Conservation (phyloP, 75 land plant species). For the Sequoiadendron giganteum region DNA sequence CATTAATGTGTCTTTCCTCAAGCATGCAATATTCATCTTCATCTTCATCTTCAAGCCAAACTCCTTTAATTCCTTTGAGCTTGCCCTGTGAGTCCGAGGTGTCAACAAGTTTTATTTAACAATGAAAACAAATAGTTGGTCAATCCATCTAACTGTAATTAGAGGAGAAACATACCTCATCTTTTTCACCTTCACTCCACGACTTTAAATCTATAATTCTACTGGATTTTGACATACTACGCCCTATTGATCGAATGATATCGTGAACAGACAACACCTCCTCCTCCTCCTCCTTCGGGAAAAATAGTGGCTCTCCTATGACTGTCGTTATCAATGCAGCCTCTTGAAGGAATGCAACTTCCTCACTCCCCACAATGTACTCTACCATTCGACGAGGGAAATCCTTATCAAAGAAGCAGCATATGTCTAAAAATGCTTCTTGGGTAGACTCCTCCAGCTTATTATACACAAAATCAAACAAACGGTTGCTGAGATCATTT, state of each 20-base stretch:
- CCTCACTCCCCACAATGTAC: background rate
- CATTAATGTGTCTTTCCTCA: background rate
- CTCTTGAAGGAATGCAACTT: background rate
- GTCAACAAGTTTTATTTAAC: background rate
- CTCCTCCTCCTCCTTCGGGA: background rate
- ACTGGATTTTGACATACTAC: background rate
- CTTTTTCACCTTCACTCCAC: background rate
- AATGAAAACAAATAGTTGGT: too few relatives aligned
- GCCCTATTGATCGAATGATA: background rate
- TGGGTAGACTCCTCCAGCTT: background rate
- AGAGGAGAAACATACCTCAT: background rate
- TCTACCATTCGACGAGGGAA: background rate
- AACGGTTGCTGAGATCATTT: background rate
- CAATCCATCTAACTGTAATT: too few relatives aligned
- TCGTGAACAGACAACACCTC: background rate
- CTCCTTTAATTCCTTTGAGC: background rate
- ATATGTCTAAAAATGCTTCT: background rate
- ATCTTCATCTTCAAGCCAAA: background rate
- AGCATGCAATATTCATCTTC: background rate
- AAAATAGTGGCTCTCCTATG: too few relatives aligned
- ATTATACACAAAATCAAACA: background rate
- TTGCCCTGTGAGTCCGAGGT: background rate
- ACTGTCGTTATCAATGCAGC: background rate
- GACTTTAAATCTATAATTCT: background rate
- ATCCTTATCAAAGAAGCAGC: background rate